Conservation (phyloP, 2,329 filamentous ascomycete species). For the Hypoxylon rubiginosum region DNA sequence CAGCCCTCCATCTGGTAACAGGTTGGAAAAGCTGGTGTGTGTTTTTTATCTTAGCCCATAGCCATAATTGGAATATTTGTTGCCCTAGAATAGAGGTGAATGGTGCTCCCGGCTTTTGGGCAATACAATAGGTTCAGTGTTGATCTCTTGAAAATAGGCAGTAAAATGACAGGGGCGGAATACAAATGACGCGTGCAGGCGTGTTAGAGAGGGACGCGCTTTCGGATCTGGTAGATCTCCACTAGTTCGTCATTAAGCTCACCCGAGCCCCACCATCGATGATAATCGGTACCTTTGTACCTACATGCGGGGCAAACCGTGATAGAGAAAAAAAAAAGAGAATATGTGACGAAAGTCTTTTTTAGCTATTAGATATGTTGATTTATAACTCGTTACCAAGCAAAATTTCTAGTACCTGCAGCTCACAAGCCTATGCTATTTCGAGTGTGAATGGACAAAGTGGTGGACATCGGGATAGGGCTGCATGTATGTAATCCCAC, state of each 20-base stretch:
- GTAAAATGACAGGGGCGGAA: background rate
- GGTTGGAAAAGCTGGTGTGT: background rate
- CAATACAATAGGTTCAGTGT: background rate
- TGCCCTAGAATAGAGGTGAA: background rate
- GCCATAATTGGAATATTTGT: background rate
- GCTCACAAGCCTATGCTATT: constrained; percentile 8
- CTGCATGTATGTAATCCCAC: constrained; percentile 38
- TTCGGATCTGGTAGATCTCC: background rate
- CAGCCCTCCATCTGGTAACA: constrained; percentile 48
- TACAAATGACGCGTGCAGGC: constrained; percentile 4
- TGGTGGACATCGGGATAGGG: constrained; percentile 25
- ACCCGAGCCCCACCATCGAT: background rate
- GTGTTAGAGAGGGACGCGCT: constrained; percentile 8
- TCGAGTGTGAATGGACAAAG: constrained; percentile 13
- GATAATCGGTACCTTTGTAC: background rate
- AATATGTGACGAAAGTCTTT: background rate
- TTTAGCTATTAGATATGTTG: background rate
- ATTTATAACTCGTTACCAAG: background rate
- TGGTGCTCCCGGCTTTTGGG: background rate
- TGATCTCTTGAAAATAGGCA: background rate
- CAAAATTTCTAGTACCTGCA: background rate
- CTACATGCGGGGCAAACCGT: background rate
- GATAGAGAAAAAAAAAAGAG: background rate
- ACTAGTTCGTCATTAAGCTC: constrained; percentile 2
- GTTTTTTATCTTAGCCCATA: constrained; percentile 9